Evolutionary conservation across 495 filamentous ascomycete species (phyloP).

Genomic region (Oleoguttula mirabilis): DNA sequence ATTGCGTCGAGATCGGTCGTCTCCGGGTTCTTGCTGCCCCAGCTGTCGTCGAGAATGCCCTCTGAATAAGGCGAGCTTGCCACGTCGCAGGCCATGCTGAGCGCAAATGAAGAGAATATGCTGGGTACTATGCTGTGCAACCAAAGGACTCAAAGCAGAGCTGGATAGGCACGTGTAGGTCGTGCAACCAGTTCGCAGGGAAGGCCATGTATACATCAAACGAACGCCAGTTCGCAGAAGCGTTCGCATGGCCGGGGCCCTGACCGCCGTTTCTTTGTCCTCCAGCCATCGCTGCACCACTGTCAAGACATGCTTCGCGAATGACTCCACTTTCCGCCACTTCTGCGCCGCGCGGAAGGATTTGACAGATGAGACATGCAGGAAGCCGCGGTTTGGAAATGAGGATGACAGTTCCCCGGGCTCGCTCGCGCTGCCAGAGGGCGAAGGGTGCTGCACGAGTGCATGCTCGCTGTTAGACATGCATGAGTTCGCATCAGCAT

Average conservation of each 20-base stretch:
- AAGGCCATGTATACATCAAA: not conserved
- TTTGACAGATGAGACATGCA: not conserved
- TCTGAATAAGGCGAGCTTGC: not conserved
- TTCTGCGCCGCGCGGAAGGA: not conserved
- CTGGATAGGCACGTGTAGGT: not conserved
- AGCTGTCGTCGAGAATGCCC: not conserved
- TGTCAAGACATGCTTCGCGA: not conserved
- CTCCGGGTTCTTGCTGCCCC: not conserved
- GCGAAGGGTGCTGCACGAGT: no score
- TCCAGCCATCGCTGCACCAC: not conserved
- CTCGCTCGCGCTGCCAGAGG: no score
- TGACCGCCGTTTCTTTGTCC: constrained; percentile 3
- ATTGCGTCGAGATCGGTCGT: constrained; percentile 7
- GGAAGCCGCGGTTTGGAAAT: not conserved
- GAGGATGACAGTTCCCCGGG: no score
- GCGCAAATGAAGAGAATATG: not conserved
- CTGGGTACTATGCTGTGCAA: not conserved
- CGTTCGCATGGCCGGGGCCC: not conserved
- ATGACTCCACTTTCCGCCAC: not conserved
- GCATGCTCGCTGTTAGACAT: no score
- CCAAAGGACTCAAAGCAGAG: not conserved
- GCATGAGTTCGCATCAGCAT: no score
- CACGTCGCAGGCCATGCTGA: not conserved
- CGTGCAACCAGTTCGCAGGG: not conserved
- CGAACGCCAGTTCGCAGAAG: not conserved